phyloP scores from a whole-genome alignment of 495 filamentous ascomycete species.

The Eremomyces bilateralis region DNA sequence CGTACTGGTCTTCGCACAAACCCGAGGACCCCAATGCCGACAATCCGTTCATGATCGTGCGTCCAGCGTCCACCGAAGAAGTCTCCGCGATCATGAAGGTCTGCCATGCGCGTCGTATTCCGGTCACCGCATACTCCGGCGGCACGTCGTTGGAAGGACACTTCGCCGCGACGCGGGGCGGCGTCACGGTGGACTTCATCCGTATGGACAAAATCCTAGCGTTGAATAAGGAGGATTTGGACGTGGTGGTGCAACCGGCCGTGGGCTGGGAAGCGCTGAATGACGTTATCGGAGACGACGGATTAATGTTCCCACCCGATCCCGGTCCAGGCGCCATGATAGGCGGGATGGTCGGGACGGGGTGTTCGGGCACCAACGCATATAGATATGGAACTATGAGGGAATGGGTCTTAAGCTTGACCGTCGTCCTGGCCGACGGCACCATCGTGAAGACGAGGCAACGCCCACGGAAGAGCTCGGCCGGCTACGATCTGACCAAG shows the following conservation, averaged over 20 bases:
- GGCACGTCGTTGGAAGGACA: conserved; percentile 68
- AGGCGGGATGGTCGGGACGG: conserved; percentile 89
- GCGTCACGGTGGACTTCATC: conserved; percentile 56
- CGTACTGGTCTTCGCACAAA: conserved; percentile 74
- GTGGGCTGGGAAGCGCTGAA: conserved; percentile 64
- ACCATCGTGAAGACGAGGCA: conserved; percentile 74
- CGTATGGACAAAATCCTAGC: conserved; percentile 53
- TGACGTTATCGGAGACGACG: conserved; percentile 41
- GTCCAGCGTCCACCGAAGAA: conserved; percentile 17
- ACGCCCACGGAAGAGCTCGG: conserved; percentile 55
- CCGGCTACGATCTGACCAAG: conserved; percentile 71
- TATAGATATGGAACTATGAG: conserved; percentile 92
- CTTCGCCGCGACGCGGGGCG: conserved; percentile 49
- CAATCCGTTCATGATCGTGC: conserved; percentile 17
- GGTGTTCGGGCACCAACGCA: conserved; percentile 83
- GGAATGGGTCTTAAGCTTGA: conserved; percentile 82
- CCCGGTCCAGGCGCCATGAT: conserved; percentile 73
- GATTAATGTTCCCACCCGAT: conserved; percentile 67
- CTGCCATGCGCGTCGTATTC: conserved; percentile 46
- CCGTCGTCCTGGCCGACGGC: conserved; percentile 82
- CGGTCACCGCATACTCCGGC: conserved; percentile 54
- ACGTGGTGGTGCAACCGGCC: conserved; percentile 64
- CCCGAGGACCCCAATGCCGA: conserved; percentile 7
- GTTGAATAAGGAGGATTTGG: conserved; percentile 52
- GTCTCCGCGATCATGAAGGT: conserved; percentile 54